Percentiles rank a stretch among this genome's conserved stretches.
phyloP scores from a whole-genome alignment of 2,329 filamentous ascomycete species.

The Epichloe scottii region DNA sequence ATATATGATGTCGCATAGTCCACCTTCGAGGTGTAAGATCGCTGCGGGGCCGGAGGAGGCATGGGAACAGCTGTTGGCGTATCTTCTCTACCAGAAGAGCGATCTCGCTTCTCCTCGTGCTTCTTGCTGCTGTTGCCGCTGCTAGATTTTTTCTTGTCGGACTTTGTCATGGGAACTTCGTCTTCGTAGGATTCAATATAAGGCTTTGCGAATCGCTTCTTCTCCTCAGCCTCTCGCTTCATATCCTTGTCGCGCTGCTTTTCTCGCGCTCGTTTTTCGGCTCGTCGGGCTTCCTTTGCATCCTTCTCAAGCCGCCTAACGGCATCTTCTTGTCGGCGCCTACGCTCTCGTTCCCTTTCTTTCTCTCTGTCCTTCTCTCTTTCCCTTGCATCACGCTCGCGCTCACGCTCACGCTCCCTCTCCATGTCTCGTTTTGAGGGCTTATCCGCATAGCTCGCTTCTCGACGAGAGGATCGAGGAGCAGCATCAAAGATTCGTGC shows the following conservation, averaged over 20 bases:
- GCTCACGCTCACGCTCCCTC: conserved; percentile 21
- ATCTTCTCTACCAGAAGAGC: conserved; percentile 22
- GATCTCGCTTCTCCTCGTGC: conserved; percentile 25
- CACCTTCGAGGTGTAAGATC: conserved; percentile 11
- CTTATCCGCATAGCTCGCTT: conserved; percentile 35
- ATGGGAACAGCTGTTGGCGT: conserved; percentile 10
- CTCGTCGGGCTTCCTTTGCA: conserved; percentile 20
- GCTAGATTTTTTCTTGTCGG: conserved; percentile 26
- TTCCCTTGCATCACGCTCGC: conserved; percentile 1
- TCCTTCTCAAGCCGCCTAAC: conserved; percentile 20
- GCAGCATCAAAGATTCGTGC: conserved; percentile 31
- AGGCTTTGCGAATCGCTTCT: conserved; percentile 21
- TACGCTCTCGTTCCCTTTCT: conserved; percentile 11
- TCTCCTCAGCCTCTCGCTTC: conserved; percentile 24
- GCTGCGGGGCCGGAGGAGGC: conserved; percentile 13
- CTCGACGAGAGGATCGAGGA: conserved; percentile 28
- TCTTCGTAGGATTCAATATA: conserved; percentile 25
- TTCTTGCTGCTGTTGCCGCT: conserved; percentile 23
- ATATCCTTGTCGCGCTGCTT: conserved; percentile 27
- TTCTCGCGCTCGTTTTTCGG: conserved; percentile 22
- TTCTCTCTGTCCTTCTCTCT: conserved; percentile 5
- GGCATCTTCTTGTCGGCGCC: conserved; percentile 13
- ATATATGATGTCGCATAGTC: conserved; percentile 19
- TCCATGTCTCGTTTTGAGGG: conserved; percentile 31
- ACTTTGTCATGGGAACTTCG: conserved; percentile 14